Conservation (phyloP, 106 monocot genomes). For the Xerophyta viscosa region DNA sequence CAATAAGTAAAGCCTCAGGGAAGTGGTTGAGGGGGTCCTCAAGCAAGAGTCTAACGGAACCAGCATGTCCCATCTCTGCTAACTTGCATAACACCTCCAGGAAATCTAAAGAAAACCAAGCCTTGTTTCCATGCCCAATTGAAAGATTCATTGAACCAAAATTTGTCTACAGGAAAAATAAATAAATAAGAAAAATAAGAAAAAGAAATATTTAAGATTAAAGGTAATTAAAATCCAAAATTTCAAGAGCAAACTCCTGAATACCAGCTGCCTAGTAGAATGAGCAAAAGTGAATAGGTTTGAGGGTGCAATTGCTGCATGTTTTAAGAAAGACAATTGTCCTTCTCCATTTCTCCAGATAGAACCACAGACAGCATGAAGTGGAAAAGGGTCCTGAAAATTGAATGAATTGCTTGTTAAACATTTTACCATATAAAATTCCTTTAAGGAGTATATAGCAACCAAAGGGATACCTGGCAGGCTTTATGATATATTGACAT, state of each 20-base stretch:
- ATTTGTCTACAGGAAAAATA: too few relatives aligned
- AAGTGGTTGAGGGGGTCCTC: slow-evolving; percentile 57
- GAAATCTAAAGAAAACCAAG: slow-evolving; percentile 89
- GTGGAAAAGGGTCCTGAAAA: slow-evolving; percentile 82
- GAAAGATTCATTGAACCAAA: slow-evolving; percentile 27
- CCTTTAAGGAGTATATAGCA: background rate
- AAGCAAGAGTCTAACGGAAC: slow-evolving; percentile 50
- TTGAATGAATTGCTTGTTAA: background rate
- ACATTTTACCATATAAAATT: slow-evolving; percentile 2
- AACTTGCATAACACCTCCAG: slow-evolving; percentile 77
- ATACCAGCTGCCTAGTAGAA: slow-evolving; percentile 75
- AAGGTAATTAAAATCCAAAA: background rate
- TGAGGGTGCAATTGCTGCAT: slow-evolving; percentile 57
- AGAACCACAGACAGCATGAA: slow-evolving; percentile 70
- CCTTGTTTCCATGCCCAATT: slow-evolving; percentile 56
- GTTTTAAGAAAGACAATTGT: slow-evolving; percentile 82
- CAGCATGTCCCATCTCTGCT: slow-evolving; percentile 80
- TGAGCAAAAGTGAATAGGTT: slow-evolving; percentile 83
- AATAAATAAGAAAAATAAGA: too few relatives aligned
- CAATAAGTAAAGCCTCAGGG: slow-evolving; percentile 71
- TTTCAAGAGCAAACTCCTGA: background rate
- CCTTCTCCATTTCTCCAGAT: slow-evolving; percentile 92
- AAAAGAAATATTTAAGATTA: too few relatives aligned
- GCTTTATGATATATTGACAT: slow-evolving; percentile 76
- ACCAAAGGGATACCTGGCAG: slow-evolving; percentile 38